A percentile compares a stretch with the other conserved stretches of the same genome.
Evolutionary conservation across 176 grass and related monocot genomes (phyloP).

Genomic region (Oryza coarctata): DNA sequence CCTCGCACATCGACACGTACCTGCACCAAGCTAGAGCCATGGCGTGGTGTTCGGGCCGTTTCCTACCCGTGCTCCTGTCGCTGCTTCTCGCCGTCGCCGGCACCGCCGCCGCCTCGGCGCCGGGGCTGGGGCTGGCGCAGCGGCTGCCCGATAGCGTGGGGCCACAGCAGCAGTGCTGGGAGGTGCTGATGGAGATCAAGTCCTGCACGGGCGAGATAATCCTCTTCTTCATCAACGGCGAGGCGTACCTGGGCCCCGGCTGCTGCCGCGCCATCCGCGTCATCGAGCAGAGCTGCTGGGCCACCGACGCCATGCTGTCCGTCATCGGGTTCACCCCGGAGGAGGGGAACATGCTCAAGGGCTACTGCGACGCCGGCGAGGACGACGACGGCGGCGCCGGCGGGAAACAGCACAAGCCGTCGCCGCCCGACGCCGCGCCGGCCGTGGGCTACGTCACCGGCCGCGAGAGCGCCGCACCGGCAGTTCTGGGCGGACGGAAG

Average conservation of each 20-base stretch:
- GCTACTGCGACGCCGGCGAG: slow-evolving; percentile 48
- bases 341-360: slow-evolving; percentile 72
- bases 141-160: slow-evolving; percentile 35
- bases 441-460: not conserved
- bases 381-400: not conserved
- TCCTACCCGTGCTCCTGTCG: not conserved
- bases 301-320: slow-evolving; percentile 63
- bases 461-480: not conserved
- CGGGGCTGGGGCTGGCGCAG: slow-evolving; percentile 6
- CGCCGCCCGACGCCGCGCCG: not conserved
- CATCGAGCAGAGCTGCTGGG: slow-evolving; percentile 74
- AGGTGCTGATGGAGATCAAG: slow-evolving; percentile 59
- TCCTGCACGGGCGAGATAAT: slow-evolving; percentile 82
- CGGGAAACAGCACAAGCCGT: not conserved
- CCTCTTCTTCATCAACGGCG: slow-evolving; percentile 72
- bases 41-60: not conserved
- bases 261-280: slow-evolving; percentile 69
- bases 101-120: not conserved
- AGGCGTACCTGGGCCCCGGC: slow-evolving; percentile 59
- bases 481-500: not conserved
- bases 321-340: slow-evolving; percentile 61
- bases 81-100: not conserved
- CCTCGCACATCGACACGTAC: not conserved
- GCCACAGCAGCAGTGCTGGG: slow-evolving; percentile 62
- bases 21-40: slow-evolving; percentile 10